Evolutionary conservation across 2,329 filamentous ascomycete species (phyloP).

Genomic region (Bimuria novae-zelandiae): DNA sequence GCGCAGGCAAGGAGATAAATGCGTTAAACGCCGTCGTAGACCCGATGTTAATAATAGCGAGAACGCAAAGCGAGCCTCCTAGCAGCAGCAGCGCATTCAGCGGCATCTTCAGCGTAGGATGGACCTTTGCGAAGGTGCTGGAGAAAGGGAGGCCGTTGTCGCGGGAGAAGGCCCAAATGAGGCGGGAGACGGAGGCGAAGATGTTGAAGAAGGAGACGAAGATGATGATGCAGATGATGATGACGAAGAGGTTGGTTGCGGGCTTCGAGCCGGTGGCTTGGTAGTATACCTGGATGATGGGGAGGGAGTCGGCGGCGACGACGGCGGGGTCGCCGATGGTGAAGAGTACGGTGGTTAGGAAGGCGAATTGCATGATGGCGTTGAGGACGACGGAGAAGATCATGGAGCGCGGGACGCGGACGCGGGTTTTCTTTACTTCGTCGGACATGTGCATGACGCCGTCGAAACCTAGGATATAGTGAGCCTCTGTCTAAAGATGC

Average conservation of each 20-base stretch:
- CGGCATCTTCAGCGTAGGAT: constrained; percentile 25
- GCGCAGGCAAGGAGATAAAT: constrained; percentile 35
- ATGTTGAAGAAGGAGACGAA: constrained; percentile 44
- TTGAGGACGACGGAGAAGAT: constrained; percentile 52
- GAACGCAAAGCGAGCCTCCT: constrained; percentile 32
- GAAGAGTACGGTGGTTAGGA: constrained; percentile 51
- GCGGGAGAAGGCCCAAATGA: constrained; percentile 56
- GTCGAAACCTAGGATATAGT: constrained; percentile 48
- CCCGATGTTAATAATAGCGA: constrained; percentile 34
- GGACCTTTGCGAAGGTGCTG: constrained; percentile 31
- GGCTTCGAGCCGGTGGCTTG: constrained; percentile 28
- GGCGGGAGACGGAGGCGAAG: constrained; percentile 53
- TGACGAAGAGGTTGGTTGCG: constrained; percentile 50
- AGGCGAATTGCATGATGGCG: constrained; percentile 47
- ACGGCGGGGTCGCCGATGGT: constrained; percentile 41
- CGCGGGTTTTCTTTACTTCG: constrained; percentile 27
- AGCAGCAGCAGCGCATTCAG: constrained; percentile 26
- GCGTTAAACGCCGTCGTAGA: constrained; percentile 35
- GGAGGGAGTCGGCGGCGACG: constrained; percentile 1
- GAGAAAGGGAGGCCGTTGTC: constrained; percentile 51
- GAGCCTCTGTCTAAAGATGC: too few relatives aligned
- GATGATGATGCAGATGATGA: constrained; percentile 38
- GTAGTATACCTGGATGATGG: constrained; percentile 42
- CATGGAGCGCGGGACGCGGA: constrained; percentile 42
- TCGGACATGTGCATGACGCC: constrained; percentile 50